Evolutionary conservation across 1,284 basidiomycete genomes (phyloP).

Genomic region (Fomes fomentarius): DNA sequence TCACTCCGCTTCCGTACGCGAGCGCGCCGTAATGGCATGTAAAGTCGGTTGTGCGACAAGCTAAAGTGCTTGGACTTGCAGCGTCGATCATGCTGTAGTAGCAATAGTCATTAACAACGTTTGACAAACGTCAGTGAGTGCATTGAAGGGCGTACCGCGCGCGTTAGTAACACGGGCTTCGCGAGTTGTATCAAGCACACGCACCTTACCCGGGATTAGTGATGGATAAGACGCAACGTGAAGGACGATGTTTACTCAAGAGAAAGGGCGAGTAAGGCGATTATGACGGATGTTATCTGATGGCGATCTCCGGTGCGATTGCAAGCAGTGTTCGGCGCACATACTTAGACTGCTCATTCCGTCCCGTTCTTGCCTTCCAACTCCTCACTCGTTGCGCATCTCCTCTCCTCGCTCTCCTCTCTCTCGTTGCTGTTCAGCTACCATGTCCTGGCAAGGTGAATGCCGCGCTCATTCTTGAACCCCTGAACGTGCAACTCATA

Average conservation of each 20-base stretch:
- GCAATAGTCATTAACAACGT: background rate
- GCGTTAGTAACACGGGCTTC: too few species aligned
- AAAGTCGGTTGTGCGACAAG: background rate
- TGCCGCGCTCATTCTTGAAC: background rate
- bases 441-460: slow-evolving; percentile 44
- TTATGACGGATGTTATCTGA: slow-evolving; percentile 24
- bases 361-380: slow-evolving; percentile 9
- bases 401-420: background rate
- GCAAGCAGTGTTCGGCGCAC: slow-evolving; percentile 2
- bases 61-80: too few species aligned
- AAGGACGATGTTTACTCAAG: background rate
- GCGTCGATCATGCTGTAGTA: too few species aligned
- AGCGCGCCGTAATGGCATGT: background rate
- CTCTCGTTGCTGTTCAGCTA: slow-evolving; percentile 1
- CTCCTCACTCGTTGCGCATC: background rate
- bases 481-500: background rate
- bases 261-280: slow-evolving; percentile 2
- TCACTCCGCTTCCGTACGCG: slow-evolving; percentile 16
- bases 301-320: slow-evolving; percentile 31
- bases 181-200: too few species aligned
- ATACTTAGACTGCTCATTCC: slow-evolving; percentile 16
- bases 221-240: background rate
- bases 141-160: background rate
- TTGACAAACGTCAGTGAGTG: too few species aligned
- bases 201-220: background rate